Evolutionary conservation across 2,329 filamentous ascomycete species (phyloP), one percentile per base, ranked within the genome.

Genomic region (Xylaria sp.): DNA sequence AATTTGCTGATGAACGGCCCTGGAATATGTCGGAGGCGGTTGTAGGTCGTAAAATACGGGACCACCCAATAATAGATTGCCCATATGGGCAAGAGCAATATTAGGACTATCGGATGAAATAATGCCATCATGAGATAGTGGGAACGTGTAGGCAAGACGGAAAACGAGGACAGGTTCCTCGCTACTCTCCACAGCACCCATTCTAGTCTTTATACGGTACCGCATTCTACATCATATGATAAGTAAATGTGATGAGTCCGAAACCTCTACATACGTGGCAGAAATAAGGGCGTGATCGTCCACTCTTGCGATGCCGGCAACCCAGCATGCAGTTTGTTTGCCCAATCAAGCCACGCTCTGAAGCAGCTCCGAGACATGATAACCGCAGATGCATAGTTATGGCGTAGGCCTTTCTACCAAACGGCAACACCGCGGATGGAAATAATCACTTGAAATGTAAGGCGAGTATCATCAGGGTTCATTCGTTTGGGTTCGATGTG

Each of bases 31-130:
- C 48, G 52, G 25, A 70, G 68, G 30, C 68, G 68, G 8, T 61
- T 63, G 23, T 70, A 70, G 8, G 65, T 70, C 1, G 68, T 70
- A 34, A 70, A 70, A 23, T 70, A 70, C 4, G 68, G 68, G 15
- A 70, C 18, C 13, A 70, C 53, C 65, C 65, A 70, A 46, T 70
- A 70, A 1, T 13, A 63, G 2, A 64, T 15, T 10, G 41, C 65
- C 68, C 68, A 70, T 50, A 70, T 12, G 46, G 65, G 68, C 41
- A 68, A 39, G 23, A 67, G 32, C 1, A 30, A n/a, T 23, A 39
- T 25, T n/a, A 67, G 12, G 9, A 67, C 30, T n/a, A 58, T 43
- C 4, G 56, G 28, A 41, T 60, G 4, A 1, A 69, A 25, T 12
- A 69, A 43, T 13, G 43, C 39, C 63, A 66, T 66, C 36, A 39